phyloP scores from a whole-genome alignment of 2,329 filamentous ascomycete genomes.

The Aspergillus aculeatus region DNA sequence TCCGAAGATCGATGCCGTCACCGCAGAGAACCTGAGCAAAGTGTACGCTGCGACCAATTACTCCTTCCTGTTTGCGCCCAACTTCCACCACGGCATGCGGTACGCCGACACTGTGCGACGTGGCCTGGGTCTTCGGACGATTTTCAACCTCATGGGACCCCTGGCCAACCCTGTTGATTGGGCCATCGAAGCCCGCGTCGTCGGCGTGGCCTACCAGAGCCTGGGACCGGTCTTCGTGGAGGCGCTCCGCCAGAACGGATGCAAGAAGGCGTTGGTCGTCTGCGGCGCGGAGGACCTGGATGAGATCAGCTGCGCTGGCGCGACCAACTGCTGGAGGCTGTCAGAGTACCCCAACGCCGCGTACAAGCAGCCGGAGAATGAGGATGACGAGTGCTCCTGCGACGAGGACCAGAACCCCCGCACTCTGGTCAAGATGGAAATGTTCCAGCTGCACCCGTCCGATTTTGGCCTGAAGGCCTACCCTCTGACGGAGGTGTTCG shows the following conservation, averaged over 20 bases:
- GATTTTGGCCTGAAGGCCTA: slow-evolving; percentile 83
- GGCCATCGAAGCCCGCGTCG: slow-evolving; percentile 79
- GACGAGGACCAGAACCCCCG: slow-evolving; percentile 42
- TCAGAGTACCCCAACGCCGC: slow-evolving; percentile 51
- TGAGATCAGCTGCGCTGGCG: slow-evolving; percentile 88
- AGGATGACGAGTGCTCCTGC: slow-evolving; percentile 46
- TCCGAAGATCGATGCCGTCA: slow-evolving; percentile 72
- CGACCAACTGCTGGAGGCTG: slow-evolving; percentile 85
- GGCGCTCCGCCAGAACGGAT: slow-evolving; percentile 72
- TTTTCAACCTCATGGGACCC: slow-evolving; percentile 95
- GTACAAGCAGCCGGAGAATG: slow-evolving; percentile 40
- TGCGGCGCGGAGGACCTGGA: slow-evolving; percentile 95
- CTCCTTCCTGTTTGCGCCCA: slow-evolving; percentile 90
- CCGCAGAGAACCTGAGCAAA: slow-evolving; percentile 65
- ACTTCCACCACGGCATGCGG: slow-evolving; percentile 94
- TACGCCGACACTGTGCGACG: slow-evolving; percentile 82
- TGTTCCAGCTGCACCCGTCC: slow-evolving; percentile 74
- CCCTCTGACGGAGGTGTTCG: slow-evolving; percentile 72
- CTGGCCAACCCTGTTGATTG: slow-evolving; percentile 87
- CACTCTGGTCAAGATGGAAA: slow-evolving; percentile 61
- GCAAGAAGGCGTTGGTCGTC: slow-evolving; percentile 81
- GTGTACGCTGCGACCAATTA: slow-evolving; percentile 85
- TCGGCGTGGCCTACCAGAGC: slow-evolving; percentile 87
- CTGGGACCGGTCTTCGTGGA: slow-evolving; percentile 88
- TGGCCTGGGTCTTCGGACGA: slow-evolving; percentile 88